Evolutionary conservation across 202 grass and related monocot species (phyloP).

Genomic region (Hordeum pubiflorum): DNA sequence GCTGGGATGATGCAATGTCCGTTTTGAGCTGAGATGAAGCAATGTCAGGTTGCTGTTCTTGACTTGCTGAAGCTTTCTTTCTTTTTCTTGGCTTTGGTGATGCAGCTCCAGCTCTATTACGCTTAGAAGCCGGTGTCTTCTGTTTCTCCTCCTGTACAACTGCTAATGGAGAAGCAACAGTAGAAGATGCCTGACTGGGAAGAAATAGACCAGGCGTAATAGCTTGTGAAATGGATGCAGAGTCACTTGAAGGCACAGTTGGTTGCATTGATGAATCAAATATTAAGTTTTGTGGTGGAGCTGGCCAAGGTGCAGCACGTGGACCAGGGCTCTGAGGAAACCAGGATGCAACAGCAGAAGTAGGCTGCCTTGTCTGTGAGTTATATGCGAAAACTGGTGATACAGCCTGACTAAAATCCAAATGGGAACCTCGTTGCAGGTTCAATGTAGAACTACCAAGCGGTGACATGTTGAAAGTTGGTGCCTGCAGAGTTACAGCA

Average conservation of each 20-base stretch:
- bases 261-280: slow-evolving; percentile 49
- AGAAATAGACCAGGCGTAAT: slow-evolving; percentile 36
- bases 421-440: slow-evolving; percentile 56
- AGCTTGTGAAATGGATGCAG: slow-evolving; percentile 40
- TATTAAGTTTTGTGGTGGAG: slow-evolving; percentile 54
- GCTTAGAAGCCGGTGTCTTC: slow-evolving; percentile 43
- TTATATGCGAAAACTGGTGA: slow-evolving; percentile 64
- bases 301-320: slow-evolving; percentile 47
- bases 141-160: slow-evolving; percentile 46
- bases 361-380: slow-evolving; percentile 49
- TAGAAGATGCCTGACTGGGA: slow-evolving; percentile 24
- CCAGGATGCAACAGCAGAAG: slow-evolving; percentile 47
- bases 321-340: slow-evolving; percentile 52
- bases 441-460: slow-evolving; percentile 40
- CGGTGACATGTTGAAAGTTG: slow-evolving; percentile 33
- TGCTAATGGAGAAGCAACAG: slow-evolving; percentile 34
- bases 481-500: slow-evolving; percentile 31
- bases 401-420: slow-evolving; percentile 73
- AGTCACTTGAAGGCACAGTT: slow-evolving; percentile 46
- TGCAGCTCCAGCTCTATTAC: slow-evolving; percentile 20
- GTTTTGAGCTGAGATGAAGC: slow-evolving; percentile 27
- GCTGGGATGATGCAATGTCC: slow-evolving; percentile 33
- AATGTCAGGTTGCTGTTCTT: slow-evolving; percentile 36
- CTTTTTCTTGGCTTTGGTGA: slow-evolving; percentile 87
- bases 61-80: slow-evolving; percentile 67